phyloP scores from a whole-genome alignment of 2,329 filamentous ascomycete genomes.

The Emmonsia crescens region DNA sequence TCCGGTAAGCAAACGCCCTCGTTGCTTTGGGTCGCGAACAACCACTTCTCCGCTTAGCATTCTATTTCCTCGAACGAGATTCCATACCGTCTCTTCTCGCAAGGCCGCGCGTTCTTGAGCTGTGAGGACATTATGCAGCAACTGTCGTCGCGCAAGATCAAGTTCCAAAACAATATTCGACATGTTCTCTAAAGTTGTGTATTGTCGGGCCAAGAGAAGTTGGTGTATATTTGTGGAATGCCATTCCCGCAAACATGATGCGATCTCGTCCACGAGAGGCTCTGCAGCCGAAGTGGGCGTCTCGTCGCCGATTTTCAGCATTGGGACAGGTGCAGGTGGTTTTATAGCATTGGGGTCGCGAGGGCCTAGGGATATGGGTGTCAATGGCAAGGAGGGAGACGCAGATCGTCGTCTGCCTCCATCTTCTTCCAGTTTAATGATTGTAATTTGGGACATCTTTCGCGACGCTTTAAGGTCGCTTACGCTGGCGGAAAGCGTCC shows the following conservation, averaged over 20 bases:
- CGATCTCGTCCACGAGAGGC: conserved; percentile 92
- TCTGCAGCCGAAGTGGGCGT: conserved; percentile 81
- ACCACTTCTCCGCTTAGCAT: conserved; percentile 88
- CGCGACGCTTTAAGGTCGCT: conserved; percentile 25
- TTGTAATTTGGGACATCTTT: conserved; percentile 30
- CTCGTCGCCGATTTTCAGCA: conserved; percentile 96
- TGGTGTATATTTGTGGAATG: conserved; percentile 95
- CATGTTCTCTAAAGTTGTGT: conserved; percentile 68
- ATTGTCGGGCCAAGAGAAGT: conserved; percentile 71
- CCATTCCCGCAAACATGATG: conserved; percentile 94
- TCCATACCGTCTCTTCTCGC: conserved; percentile 88
- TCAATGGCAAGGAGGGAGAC: conserved; percentile 24
- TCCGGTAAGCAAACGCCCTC: conserved; percentile 76
- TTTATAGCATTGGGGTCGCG: conserved; percentile 56
- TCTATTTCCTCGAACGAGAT: conserved; percentile 88
- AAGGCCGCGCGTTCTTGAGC: conserved; percentile 68
- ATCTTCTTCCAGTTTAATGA: conserved; percentile 28
- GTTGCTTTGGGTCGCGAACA: conserved; percentile 74
- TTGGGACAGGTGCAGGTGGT: conserved; percentile 84
- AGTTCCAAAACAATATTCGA: conserved; percentile 70
- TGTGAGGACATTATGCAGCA: conserved; percentile 89
- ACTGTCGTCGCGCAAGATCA: conserved; percentile 74
- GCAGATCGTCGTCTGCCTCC: conserved; percentile 21
- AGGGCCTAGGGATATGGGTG: conserved; percentile 24
- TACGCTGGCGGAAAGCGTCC: conserved; percentile 13